phyloP scores from a whole-genome alignment of 805 yeast genomes.

The Kodamaea jinghongensis region DNA sequence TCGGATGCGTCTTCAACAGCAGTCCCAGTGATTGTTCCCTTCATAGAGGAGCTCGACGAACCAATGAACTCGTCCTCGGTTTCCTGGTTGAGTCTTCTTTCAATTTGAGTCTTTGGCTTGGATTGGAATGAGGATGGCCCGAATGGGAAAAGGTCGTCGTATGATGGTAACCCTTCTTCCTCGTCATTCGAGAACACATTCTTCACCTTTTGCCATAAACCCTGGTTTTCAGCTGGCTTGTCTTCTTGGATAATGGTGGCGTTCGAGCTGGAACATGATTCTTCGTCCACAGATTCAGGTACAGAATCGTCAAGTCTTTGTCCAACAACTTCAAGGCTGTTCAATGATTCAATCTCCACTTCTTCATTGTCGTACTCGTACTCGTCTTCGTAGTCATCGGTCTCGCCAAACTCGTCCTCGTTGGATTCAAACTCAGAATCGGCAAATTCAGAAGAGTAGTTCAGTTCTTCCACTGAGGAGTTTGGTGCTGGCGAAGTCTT shows the following conservation, averaged over 20 bases:
- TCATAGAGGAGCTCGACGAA: constrained; percentile 1
- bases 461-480: constrained; percentile 5
- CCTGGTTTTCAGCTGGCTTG: constrained; percentile 10
- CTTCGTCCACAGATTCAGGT: not conserved
- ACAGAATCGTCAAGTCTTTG: not conserved
- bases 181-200: constrained; percentile 38
- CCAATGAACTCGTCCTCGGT: constrained; percentile 7
- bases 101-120: constrained; percentile 35
- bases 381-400: constrained; percentile 18
- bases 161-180: constrained; percentile 53
- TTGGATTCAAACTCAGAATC: constrained; percentile 36
- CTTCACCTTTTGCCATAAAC: constrained; percentile 44
- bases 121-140: constrained; percentile 23
- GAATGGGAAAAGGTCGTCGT: constrained; percentile 72
- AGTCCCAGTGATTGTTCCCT: constrained; percentile 6
- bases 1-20: constrained; percentile 18
- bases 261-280: constrained; percentile 1
- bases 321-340: not conserved
- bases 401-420: constrained; percentile 34
- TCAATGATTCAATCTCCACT: constrained; percentile 8
- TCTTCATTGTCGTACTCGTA: constrained; percentile 15
- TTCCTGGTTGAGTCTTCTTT: constrained; percentile 28
- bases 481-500: constrained; percentile 2
- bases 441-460: constrained; percentile 24
- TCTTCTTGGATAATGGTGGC: constrained; percentile 6